Conservation (phyloP, 176 grass and related monocot species). For the bread wheat (Triticum aestivum) region IWGSC_CS_RefSeq_v2.1 NC_057800.1:36673297-36673796, state of each 20-base stretch:
- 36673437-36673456: not conserved
- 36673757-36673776: not conserved
- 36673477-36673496: not conserved
- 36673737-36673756: not conserved
- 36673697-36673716: not conserved
- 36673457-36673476: not conserved
- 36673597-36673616: conserved; percentile 7
- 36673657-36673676: not conserved
- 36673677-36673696: not conserved
- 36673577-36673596: not conserved
- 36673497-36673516: not conserved
- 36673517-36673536: not conserved
- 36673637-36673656: not conserved
- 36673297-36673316: not conserved
- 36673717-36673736: not conserved
- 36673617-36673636: not conserved
- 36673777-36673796: not conserved
- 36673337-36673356: not conserved
- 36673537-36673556: not conserved
- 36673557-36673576: not conserved
- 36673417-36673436: not conserved
- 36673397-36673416: not conserved
- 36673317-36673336: not conserved
- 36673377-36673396: not conserved
- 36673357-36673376: not conserved